Evolutionary conservation across 352 stramenopile species (phyloP), one percentile per base, ranked within the genome.

Genomic region (Phytophthora meadii): DNA sequence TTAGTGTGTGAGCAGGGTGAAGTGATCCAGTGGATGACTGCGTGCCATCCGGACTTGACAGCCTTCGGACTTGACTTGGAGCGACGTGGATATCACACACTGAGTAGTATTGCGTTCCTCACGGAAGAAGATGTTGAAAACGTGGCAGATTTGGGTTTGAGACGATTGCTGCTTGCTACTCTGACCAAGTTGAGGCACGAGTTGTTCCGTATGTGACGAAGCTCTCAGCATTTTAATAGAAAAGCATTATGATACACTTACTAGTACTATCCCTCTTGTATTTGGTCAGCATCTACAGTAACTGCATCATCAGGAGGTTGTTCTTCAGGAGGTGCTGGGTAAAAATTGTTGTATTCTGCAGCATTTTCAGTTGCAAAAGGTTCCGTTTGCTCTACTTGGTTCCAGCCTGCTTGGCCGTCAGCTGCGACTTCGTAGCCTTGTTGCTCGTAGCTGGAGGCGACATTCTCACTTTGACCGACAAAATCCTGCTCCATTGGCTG

Each of bases 1-100:
- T 37, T 45, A 90, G 84, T 94, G 39, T 91, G 82, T 54, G 82
- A 91, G 27, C 82, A 94, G 65, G 78, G 84, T 25, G 84, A 93
- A 49, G 87, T 94, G 30, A 78, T 94, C 46, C 84, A 94, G 71
- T 94, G 87, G 84, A 90, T 93, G 81, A 88, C 67, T 36, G 86
- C 86, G n/a, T 91, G 84, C 37, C 79, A 92, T 57, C 73, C 79
- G 14, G 79, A 79, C 8, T 66, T 94, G 27, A 84, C 89, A 17
- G 61, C 55, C 4, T 91, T 92, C 32, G 82, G 84, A 5, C 61
- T 75, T 17, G 57, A 74, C 5, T 75, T 94, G 37, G 87, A 94
- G 52, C 70, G 72, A 12, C 74, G 84, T 22, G 86, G 86, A 28
- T 94, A 87, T 64, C 70, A 61, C 5, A 91, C 87, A 39, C 76